phyloP scores from a whole-genome alignment of 345 rosid species.

The Clarkia xantiana region DNA sequence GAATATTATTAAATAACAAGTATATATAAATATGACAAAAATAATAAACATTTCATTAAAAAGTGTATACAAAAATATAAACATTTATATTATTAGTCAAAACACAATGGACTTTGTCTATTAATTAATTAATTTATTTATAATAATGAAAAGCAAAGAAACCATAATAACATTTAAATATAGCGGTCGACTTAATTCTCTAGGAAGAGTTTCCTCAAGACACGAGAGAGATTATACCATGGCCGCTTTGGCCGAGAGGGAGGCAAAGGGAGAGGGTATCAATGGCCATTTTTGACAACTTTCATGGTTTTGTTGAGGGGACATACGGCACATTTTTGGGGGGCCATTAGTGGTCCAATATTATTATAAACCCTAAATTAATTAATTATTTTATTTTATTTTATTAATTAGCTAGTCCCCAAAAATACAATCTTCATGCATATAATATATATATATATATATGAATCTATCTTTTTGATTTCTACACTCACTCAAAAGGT shows the following conservation, averaged over 20 bases:
- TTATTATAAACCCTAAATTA: not conserved
- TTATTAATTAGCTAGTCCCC: not conserved
- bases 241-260: constrained; percentile 17
- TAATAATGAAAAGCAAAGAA: too few relatives aligned
- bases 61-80: too few relatives aligned
- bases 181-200: constrained; percentile 24
- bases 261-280: constrained; percentile 33
- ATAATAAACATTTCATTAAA: not conserved
- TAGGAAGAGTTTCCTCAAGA: constrained; percentile 17
- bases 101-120: too few relatives aligned
- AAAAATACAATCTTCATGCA: too few relatives aligned
- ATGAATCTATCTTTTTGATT: too few relatives aligned
- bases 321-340: constrained; percentile 40
- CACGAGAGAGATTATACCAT: constrained; percentile 31
- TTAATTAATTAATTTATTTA: not conserved
- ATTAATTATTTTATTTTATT: not conserved
- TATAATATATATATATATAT: too few relatives aligned
- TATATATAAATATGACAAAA: not conserved
- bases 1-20: not conserved
- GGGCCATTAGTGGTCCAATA: constrained; percentile 25
- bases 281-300: constrained; percentile 24
- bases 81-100: too few relatives aligned
- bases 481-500: too few relatives aligned
- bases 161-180: not conserved
- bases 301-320: constrained; percentile 63